phyloP scores from a whole-genome alignment of 176 grass and related monocot species.

The Puya raimondii region DNA sequence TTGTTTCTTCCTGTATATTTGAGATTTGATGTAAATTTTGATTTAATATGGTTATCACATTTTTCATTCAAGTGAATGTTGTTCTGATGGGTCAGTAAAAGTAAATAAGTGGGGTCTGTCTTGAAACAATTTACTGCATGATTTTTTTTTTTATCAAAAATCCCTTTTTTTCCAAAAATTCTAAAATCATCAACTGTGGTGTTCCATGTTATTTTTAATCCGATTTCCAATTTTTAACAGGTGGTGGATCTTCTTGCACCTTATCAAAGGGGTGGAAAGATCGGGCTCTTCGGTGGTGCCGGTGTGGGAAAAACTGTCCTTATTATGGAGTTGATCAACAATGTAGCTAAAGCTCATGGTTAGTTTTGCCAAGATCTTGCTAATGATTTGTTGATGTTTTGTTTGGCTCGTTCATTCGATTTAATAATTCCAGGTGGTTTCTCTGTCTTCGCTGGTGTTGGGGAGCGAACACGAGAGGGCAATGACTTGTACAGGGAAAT shows the following conservation, averaged over 20 bases:
- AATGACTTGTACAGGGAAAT: slow-evolving; percentile 98
- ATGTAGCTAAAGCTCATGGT: slow-evolving; percentile 95
- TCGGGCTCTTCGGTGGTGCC: slow-evolving; percentile 94
- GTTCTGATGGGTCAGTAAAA: too few species aligned
- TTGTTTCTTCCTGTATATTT: background rate
- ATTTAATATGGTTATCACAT: background rate
- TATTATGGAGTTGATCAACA: slow-evolving; percentile 98
- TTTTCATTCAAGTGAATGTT: too few species aligned
- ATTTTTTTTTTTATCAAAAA: too few species aligned
- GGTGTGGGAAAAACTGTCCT: slow-evolving; percentile 98
- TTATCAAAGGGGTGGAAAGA: slow-evolving; percentile 92
- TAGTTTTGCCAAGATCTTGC: slow-evolving; percentile 14
- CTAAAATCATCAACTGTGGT: background rate
- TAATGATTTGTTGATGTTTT: background rate
- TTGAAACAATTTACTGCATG: too few species aligned
- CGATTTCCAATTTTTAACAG: slow-evolving; percentile 29
- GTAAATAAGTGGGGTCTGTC: too few species aligned
- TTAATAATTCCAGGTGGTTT: slow-evolving; percentile 72
- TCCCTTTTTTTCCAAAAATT: too few species aligned
- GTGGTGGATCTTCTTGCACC: slow-evolving; percentile 93
- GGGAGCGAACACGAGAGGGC: slow-evolving; percentile 87
- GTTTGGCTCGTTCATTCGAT: background rate
- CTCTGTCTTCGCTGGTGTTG: slow-evolving; percentile 95
- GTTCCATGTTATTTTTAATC: background rate
- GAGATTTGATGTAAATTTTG: background rate